A percentile compares a stretch with the other conserved stretches of the same genome.
These are phyloP conservation scores for Barnettozyma pratensis DNA, from an alignment of 805 yeast genomes.

Conservation along the genomic window DNA sequence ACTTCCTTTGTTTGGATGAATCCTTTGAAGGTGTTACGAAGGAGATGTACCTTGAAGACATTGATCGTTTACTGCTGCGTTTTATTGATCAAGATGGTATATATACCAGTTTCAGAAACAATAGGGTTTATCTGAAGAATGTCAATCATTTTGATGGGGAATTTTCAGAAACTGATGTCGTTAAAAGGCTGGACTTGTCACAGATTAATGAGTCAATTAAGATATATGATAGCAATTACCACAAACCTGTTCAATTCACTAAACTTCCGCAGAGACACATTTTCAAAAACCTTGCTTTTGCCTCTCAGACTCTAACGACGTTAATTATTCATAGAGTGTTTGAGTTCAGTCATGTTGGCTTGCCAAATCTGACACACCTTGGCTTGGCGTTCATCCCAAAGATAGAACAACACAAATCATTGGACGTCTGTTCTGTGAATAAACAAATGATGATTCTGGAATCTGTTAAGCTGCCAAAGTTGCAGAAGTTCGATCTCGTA, in stretches of 20 bases:
- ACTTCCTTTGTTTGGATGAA: no score
- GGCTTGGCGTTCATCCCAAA: not conserved
- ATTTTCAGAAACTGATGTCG: no score
- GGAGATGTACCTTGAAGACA: no score
- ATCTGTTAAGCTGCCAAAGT: not conserved
- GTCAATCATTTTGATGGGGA: no score
- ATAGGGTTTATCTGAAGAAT: no score
- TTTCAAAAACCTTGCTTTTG: not conserved
- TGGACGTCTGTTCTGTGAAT: not conserved
- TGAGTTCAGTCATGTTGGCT: not conserved
- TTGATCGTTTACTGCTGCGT: no score
- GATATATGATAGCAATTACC: not conserved
- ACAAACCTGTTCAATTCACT: no score
- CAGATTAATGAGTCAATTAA: no score
- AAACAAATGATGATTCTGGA: not conserved
- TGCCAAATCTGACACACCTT: not conserved
- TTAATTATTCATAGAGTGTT: not conserved
- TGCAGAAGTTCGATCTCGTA: not conserved
- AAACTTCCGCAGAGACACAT: not conserved
- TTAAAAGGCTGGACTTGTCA: no score
- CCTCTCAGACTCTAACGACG: not conserved
- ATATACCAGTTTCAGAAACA: no score
- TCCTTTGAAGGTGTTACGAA: no score
- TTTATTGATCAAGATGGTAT: no score
- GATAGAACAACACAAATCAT: not conserved